Evolutionary conservation across 2,329 filamentous ascomycete species (phyloP), one percentile per base, ranked within the genome.

Genomic region (Paracorniculantispora psalliotae): DNA sequence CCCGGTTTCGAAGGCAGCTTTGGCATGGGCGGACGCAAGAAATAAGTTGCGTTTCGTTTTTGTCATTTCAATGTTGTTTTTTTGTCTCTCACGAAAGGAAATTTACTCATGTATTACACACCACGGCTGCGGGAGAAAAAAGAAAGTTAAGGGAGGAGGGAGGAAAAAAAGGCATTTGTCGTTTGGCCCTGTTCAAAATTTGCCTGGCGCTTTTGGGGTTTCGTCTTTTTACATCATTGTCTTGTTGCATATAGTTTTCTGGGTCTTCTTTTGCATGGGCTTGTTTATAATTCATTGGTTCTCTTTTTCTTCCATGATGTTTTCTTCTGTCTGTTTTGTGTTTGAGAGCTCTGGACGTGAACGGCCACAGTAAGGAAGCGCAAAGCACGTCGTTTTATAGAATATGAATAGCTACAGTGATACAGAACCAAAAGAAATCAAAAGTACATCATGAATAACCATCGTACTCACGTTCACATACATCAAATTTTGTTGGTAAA

Each of bases 1-100:
- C 84, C 88, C 13, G 87, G 87, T 2, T 90, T 90, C 63, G 88
- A 90, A 70, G 88, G 88, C 30, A 75, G 73, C 62, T 88, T 93
- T 69, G 81, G 79, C 62, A 71, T 84, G 65, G 79, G 81, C 59
- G 75, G 77, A 23, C 77, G 78, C 63, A 79, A 75, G 71, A 80
- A 70, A 67, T 43, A 49, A 59, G 3, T 1, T 28, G 25, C 13
- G n/a, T n/a, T 26, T 59, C 28, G 6, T 19, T 26, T 47, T 12
- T 43, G 50, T 30, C 35, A 17, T 35, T 15, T 57, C 13, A 5
- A 41, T 30, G 30, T n/a, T 30, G 23, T 26, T n/a, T 6, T 28
- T 21, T 30, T 26, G 9, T 19, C 12, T 33, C 13, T 57, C 5
- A 23, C 19, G 8, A 21, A 19, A 33, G 15, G 23, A 23, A n/a